Evolutionary conservation across 805 yeast genomes (phyloP).

Genomic region (Ogataea angusta): DNA sequence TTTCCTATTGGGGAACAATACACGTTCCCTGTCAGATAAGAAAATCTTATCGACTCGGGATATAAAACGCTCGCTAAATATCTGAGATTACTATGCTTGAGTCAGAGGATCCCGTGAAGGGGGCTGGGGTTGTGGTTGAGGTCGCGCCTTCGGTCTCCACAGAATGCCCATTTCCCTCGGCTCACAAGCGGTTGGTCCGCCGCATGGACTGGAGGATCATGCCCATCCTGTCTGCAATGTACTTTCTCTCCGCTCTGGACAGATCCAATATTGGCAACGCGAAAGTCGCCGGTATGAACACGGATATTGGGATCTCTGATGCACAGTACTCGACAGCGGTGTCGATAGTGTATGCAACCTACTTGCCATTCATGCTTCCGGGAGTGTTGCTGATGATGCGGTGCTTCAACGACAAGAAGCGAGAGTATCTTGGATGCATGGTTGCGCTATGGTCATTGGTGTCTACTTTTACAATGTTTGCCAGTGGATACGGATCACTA

Average conservation of each 20-base stretch:
- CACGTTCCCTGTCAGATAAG: conserved; percentile 31
- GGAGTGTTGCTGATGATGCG: conserved; percentile 39
- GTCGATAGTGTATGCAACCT: conserved; percentile 41
- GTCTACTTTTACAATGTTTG: conserved; percentile 41
- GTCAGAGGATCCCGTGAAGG: not conserved
- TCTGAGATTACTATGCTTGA: not conserved
- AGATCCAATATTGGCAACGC: conserved; percentile 45
- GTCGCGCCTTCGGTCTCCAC: not conserved
- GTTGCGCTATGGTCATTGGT: conserved; percentile 44
- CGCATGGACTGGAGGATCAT: conserved; percentile 43
- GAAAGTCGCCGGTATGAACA: conserved; percentile 41
- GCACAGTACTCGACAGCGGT: conserved; percentile 40
- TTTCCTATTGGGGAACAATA: conserved; percentile 8
- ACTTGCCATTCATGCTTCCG: conserved; percentile 40
- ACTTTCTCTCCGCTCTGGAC: conserved; percentile 43
- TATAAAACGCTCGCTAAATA: too few species aligned
- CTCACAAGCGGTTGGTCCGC: conserved; percentile 33
- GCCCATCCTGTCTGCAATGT: conserved; percentile 39
- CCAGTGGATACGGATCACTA: conserved; percentile 38
- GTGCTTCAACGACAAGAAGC: conserved; percentile 37
- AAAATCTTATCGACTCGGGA: too few species aligned
- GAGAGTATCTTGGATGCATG: conserved; percentile 31
- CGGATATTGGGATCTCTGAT: conserved; percentile 38
- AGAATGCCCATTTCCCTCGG: conserved; percentile 17
- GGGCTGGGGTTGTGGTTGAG: not conserved